These are phyloP conservation scores for Suillus discolor DNA, from an alignment of 768 basidiomycete species.

Conservation along the genomic window DNA sequence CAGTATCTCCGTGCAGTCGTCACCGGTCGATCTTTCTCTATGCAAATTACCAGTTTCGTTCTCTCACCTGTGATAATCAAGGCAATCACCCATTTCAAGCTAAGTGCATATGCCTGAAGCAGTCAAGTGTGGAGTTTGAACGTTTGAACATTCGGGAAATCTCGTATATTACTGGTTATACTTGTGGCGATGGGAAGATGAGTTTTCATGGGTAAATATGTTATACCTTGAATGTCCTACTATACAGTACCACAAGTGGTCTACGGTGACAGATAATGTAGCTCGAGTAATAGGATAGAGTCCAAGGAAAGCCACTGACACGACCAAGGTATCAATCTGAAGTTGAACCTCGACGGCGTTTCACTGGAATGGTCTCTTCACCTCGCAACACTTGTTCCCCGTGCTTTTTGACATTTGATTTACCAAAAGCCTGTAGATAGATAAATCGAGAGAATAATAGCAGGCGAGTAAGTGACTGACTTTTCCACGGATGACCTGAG, in stretches of 20 bases:
- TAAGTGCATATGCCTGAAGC: neutral
- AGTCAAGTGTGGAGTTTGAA: neutral
- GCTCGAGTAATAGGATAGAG: neutral
- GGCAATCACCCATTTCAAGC: neutral
- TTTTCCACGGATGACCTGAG: conserved; percentile 33
- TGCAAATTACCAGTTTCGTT: neutral
- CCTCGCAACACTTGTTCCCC: conserved; percentile 58
- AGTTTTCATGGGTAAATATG: neutral
- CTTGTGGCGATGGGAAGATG: neutral
- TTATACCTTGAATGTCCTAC: neutral
- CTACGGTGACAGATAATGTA: neutral
- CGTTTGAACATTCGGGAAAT: neutral
- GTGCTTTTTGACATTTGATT: conserved; percentile 51
- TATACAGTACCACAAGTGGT: neutral
- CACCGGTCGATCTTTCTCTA: too few species aligned
- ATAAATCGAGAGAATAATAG: conserved; percentile 5
- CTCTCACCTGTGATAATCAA: neutral
- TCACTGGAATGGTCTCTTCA: conserved; percentile 36
- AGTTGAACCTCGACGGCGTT: conserved; percentile 23
- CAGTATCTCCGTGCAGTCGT: neutral
- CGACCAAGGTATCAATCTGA: conserved; percentile 1
- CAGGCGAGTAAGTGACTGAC: conserved; percentile 21
- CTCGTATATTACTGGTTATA: neutral
- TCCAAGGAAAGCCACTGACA: neutral
- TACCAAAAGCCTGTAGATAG: conserved; percentile 23